These are phyloP conservation scores for Dactylella cylindrospora DNA, from an alignment of 2,329 filamentous ascomycete species.

Conservation along the genomic window DNA sequence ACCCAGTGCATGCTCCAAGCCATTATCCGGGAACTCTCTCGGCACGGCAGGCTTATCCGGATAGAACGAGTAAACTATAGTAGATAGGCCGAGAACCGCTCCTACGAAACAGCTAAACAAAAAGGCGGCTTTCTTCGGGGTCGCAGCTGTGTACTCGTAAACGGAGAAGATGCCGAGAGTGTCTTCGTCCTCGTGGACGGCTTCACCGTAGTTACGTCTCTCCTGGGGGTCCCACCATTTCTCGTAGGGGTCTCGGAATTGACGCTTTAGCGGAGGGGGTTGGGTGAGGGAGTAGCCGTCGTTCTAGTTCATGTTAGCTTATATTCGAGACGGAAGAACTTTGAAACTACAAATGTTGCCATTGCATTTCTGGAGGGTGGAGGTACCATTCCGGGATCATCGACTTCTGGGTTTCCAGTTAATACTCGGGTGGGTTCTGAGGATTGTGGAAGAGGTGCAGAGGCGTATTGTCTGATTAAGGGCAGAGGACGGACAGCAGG, in stretches of 20 bases:
- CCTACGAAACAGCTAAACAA: constrained; percentile 70
- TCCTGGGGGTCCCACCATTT: constrained; percentile 99
- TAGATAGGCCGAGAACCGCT: constrained; percentile 65
- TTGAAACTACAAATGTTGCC: too few species aligned
- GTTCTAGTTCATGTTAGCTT: constrained; percentile 61
- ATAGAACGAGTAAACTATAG: constrained; percentile 68
- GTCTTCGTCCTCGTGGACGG: constrained; percentile 95
- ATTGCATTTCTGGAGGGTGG: not conserved
- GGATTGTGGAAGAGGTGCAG: constrained; percentile 3
- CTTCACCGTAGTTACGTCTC: constrained; percentile 93
- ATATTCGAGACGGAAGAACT: too few species aligned
- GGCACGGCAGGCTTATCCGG: constrained; percentile 71
- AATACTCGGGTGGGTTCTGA: constrained; percentile 4
- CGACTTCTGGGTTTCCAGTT: constrained; percentile 30
- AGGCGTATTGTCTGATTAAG: constrained; percentile 21
- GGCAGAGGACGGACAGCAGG: constrained; percentile 19
- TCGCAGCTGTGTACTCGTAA: constrained; percentile 77
- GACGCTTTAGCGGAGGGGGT: constrained; percentile 76
- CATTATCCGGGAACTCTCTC: constrained; percentile 67
- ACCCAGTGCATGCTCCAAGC: constrained; percentile 73
- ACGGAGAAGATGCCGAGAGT: constrained; percentile 84
- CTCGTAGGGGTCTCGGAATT: constrained; percentile 87
- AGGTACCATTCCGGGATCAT: constrained; percentile 40
- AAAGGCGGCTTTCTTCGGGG: constrained; percentile 67
- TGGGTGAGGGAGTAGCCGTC: constrained; percentile 71